Percentiles rank a stretch among this genome's conserved stretches.
Conservation (phyloP, 352 stramenopile species). For the Labyrinthula sp. region DNA sequence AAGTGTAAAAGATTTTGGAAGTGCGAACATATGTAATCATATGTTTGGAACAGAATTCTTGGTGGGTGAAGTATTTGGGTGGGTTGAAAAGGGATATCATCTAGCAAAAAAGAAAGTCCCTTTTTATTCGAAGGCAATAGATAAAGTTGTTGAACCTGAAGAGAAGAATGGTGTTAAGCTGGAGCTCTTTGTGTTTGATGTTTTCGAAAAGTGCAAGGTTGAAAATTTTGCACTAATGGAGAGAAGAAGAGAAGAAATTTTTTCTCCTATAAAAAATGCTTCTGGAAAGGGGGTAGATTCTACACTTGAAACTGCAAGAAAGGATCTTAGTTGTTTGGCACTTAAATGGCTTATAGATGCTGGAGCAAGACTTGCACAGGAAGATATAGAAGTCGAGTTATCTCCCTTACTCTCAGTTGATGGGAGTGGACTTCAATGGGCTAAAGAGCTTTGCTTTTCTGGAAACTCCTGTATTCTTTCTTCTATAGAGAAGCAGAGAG, state of each 20-base stretch:
- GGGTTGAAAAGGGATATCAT: conserved; percentile 74
- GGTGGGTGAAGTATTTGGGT: conserved; percentile 31
- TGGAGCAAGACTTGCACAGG: no score
- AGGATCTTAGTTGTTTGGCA: no score
- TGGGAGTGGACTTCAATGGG: no score
- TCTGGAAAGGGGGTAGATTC: conserved; percentile 49
- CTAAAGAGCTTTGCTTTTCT: no score
- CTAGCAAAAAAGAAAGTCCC: conserved; percentile 88
- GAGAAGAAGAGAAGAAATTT: conserved; percentile 66
- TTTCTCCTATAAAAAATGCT: conserved; percentile 70
- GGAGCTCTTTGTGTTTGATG: conserved; percentile 97
- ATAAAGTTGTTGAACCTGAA: conserved; percentile 41
- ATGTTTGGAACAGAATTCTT: conserved; percentile 77
- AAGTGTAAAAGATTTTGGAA: conserved; percentile 65
- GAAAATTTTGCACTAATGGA: conserved; percentile 72
- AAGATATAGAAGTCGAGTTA: no score
- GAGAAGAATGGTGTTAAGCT: conserved; percentile 79
- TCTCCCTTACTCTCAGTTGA: no score
- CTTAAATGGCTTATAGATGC: no score
- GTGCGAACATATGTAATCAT: conserved; percentile 96
- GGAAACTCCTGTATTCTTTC: no score
- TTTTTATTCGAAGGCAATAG: conserved; percentile 44
- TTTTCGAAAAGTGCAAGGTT: conserved; percentile 75
- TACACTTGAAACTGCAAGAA: background rate
- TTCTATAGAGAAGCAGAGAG: no score